Evolutionary conservation across 495 filamentous ascomycete species (phyloP).

Genomic region (Penicillium cinerascens): DNA sequence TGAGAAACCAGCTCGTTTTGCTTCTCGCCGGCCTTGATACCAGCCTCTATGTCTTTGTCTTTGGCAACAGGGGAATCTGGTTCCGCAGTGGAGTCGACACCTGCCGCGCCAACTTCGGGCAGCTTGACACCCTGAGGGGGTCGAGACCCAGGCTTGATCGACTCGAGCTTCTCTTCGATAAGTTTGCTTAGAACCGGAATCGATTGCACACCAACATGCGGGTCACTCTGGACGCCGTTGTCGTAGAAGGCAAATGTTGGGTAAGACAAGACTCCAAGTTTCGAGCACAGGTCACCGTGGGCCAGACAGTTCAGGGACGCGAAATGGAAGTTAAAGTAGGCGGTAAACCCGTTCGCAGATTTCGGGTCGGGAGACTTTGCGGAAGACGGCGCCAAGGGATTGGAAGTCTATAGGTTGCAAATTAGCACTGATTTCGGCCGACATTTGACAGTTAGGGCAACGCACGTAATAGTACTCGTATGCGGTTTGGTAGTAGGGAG

Average conservation of each 20-base stretch:
- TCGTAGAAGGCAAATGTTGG: slow-evolving; percentile 82
- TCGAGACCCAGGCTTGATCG: slow-evolving; percentile 73
- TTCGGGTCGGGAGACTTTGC: slow-evolving; percentile 41
- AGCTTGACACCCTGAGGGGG: slow-evolving; percentile 58
- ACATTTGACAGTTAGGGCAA: neutral
- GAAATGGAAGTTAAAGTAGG: slow-evolving; percentile 89
- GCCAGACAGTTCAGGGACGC: slow-evolving; percentile 79
- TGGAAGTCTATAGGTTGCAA: slow-evolving; percentile 58
- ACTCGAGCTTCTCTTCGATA: slow-evolving; percentile 75
- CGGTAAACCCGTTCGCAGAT: slow-evolving; percentile 60
- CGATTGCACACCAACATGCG: slow-evolving; percentile 55
- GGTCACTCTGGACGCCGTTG: slow-evolving; percentile 65
- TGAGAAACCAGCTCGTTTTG: slow-evolving; percentile 40
- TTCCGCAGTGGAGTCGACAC: slow-evolving; percentile 46
- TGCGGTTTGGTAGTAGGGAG: slow-evolving; percentile 85
- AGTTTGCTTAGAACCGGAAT: slow-evolving; percentile 60
- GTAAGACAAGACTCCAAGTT: slow-evolving; percentile 60
- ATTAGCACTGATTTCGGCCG: slow-evolving; percentile 14
- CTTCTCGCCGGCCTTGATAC: slow-evolving; percentile 43
- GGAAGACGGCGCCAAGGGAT: slow-evolving; percentile 52
- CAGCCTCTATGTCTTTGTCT: slow-evolving; percentile 47
- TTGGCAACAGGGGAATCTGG: slow-evolving; percentile 45
- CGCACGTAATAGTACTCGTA: slow-evolving; percentile 88
- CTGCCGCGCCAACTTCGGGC: slow-evolving; percentile 54
- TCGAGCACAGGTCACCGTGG: slow-evolving; percentile 67